These are phyloP conservation scores for Metschnikowia picachoensis DNA, from an alignment of 805 yeast genomes.

Conservation along the genomic window DNA sequence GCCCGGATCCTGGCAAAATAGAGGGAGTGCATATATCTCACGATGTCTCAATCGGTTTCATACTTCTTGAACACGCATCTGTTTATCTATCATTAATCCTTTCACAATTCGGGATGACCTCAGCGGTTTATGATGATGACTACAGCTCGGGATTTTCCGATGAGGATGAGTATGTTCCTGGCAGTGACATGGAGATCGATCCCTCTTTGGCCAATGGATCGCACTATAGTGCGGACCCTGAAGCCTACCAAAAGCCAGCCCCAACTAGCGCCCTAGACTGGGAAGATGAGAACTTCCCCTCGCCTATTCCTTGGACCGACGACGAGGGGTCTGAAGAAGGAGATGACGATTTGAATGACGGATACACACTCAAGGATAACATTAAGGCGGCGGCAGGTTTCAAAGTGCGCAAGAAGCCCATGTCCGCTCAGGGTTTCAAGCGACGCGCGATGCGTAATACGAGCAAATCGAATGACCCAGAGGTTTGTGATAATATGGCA, in stretches of 20 bases:
- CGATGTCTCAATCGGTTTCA: too few species aligned
- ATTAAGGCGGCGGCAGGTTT: slow-evolving; percentile 67
- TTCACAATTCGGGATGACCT: slow-evolving; percentile 1
- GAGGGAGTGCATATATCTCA: too few species aligned
- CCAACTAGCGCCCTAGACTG: background rate
- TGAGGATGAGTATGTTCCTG: slow-evolving; percentile 11
- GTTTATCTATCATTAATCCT: background rate
- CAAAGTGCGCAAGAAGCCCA: slow-evolving; percentile 39
- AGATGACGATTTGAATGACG: slow-evolving; percentile 40
- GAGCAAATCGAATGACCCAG: slow-evolving; percentile 59
- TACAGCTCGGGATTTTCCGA: slow-evolving; percentile 7
- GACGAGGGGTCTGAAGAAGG: slow-evolving; percentile 21
- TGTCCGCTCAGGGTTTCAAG: slow-evolving; percentile 34
- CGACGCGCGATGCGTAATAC: slow-evolving; percentile 33
- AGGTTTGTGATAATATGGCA: slow-evolving; percentile 60
- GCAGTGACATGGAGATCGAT: slow-evolving; percentile 12
- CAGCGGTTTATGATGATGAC: slow-evolving; percentile 3
- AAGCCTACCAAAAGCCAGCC: background rate
- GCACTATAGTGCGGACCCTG: background rate
- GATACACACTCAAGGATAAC: slow-evolving; percentile 54
- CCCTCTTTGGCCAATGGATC: slow-evolving; percentile 8
- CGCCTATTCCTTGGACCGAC: slow-evolving; percentile 21
- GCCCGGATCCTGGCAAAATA: too few species aligned
- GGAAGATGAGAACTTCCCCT: slow-evolving; percentile 14
- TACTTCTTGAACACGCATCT: too few species aligned